Evolutionary conservation across 352 stramenopile genomes (phyloP).

Genomic region (Phytophthora pinifolia): DNA sequence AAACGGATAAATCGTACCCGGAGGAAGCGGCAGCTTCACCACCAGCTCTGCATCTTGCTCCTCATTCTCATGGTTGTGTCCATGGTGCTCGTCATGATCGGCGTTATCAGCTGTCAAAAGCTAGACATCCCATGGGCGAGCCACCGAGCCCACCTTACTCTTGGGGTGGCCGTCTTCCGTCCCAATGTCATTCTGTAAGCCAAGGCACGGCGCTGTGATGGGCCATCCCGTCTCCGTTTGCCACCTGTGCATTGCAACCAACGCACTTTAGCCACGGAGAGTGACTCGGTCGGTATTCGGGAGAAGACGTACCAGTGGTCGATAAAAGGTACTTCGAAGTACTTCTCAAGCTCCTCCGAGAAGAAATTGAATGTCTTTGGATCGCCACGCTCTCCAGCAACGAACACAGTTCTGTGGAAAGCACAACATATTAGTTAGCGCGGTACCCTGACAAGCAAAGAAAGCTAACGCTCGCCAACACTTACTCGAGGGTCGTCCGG

Average conservation of each 20-base stretch:
- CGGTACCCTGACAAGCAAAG: not conserved
- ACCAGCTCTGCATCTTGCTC: constrained; percentile 66
- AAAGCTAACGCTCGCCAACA: no score
- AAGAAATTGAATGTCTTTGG: constrained; percentile 88
- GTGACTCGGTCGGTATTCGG: not conserved
- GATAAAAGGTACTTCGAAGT: constrained; percentile 62
- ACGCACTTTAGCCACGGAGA: not conserved
- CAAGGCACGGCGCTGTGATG: constrained; percentile 65
- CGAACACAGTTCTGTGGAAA: constrained; percentile 64
- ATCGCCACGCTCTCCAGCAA: constrained; percentile 88
- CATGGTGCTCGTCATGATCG: constrained; percentile 42
- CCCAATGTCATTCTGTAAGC: constrained; percentile 60
- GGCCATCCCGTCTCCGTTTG: constrained; percentile 91
- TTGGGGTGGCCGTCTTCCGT: constrained; percentile 40
- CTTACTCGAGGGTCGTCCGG: constrained; percentile 61
- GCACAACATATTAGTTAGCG: no score
- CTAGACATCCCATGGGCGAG: constrained; percentile 75
- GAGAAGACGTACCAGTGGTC: constrained; percentile 70
- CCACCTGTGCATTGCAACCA: constrained; percentile 50
- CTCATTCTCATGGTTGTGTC: constrained; percentile 52
- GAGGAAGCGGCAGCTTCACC: constrained; percentile 85
- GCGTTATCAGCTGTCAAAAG: constrained; percentile 57
- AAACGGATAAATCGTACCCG: constrained; percentile 34
- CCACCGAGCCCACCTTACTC: constrained; percentile 67
- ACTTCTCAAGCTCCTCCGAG: constrained; percentile 52